phyloP scores from a whole-genome alignment of 2,329 filamentous ascomycete genomes.

The Pyricularia grisea region DNA sequence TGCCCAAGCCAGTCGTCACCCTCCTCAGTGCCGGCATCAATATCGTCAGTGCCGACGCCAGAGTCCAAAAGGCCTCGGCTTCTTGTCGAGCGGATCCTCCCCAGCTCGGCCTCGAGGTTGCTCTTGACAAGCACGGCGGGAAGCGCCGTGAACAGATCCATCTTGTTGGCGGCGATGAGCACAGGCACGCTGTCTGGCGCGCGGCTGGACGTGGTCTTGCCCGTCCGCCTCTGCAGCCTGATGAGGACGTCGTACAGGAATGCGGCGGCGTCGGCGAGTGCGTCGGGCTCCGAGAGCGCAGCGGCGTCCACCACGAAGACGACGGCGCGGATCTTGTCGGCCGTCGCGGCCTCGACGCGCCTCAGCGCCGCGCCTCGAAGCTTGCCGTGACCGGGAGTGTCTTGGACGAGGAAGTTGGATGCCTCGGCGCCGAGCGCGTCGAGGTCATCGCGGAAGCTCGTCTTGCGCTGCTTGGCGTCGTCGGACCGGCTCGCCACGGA shows the following conservation, averaged over 20 bases:
- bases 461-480: constrained; percentile 19
- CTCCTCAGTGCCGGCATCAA: constrained; percentile 57
- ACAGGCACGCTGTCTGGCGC: constrained; percentile 56
- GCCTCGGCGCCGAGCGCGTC: constrained; percentile 45
- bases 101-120: constrained; percentile 72
- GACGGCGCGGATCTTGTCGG: constrained; percentile 53
- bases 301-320: constrained; percentile 87
- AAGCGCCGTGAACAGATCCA: constrained; percentile 88
- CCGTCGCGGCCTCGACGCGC: constrained; percentile 25
- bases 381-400: constrained; percentile 95
- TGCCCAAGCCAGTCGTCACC: constrained; percentile 79
- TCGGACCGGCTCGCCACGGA: constrained; percentile 32
- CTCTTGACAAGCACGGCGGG: constrained; percentile 67
- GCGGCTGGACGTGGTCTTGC: constrained; percentile 30
- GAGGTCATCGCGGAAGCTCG: constrained; percentile 42
- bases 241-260: constrained; percentile 91
- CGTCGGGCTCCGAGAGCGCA: constrained; percentile 47
- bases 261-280: constrained; percentile 62
- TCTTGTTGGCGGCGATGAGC: constrained; percentile 86
- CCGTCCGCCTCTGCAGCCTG: constrained; percentile 59
- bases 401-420: constrained; percentile 66
- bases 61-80: constrained; percentile 78
- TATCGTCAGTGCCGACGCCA: constrained; percentile 57
- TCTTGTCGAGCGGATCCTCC: constrained; percentile 64
- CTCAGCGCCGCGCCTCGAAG: constrained; percentile 62